Percentiles rank a stretch among this genome's conserved stretches.
These are phyloP conservation scores for Calonectria leucothoes DNA, from an alignment of 2,329 filamentous ascomycete species.

Conservation along the genomic window DNA sequence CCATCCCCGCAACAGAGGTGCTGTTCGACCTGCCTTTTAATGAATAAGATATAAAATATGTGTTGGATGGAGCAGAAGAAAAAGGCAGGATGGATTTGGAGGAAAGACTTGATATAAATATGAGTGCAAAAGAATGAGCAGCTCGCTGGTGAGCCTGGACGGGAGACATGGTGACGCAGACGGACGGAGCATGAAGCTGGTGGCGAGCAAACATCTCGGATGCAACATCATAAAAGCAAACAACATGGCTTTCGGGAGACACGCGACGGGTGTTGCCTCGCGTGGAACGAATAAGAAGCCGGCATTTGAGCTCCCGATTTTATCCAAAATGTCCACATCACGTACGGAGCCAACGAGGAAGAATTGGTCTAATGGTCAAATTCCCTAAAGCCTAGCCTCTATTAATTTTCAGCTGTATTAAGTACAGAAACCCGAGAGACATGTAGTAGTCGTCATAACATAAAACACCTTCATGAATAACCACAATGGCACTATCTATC, in stretches of 20 bases:
- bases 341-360: background rate
- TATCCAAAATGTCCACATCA: no score
- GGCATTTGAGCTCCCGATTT: background rate
- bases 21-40: background rate
- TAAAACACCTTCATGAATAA: slow-evolving; percentile 12
- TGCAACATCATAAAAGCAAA: background rate
- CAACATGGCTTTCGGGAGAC: background rate
- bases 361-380: background rate
- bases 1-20: background rate
- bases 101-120: background rate
- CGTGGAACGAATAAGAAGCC: background rate
- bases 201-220: background rate
- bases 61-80: background rate
- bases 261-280: background rate
- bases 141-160: background rate
- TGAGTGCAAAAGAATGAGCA: background rate
- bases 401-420: slow-evolving; percentile 4
- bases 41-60: background rate
- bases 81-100: background rate
- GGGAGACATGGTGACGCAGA: background rate
- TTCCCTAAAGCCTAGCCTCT: background rate
- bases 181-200: background rate
- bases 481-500: slow-evolving; percentile 5
- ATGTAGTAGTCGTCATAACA: slow-evolving; percentile 15
- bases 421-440: background rate